A percentile compares a stretch with the other conserved stretches of the same genome.
phyloP scores from a whole-genome alignment of 352 stramenopile species.

The Globisporangium alternatum region DNA sequence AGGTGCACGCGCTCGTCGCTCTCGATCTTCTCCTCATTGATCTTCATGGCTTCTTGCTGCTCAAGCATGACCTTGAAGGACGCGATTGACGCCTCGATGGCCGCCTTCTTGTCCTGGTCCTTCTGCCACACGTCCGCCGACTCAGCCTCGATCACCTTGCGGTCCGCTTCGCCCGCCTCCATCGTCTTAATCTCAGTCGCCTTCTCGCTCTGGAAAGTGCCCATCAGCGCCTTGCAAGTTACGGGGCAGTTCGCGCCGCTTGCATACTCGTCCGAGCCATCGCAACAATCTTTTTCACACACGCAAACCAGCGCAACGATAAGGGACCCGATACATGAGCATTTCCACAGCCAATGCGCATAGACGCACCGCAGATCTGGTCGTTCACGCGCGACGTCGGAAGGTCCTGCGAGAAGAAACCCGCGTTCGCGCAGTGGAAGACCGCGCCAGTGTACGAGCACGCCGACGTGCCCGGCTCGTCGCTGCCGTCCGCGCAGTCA shows the following conservation, averaged over 20 bases:
- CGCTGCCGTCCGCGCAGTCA: conserved; percentile 89
- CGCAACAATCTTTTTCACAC: conserved; percentile 64
- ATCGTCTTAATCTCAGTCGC: conserved; percentile 68
- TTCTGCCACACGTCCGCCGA: conserved; percentile 34
- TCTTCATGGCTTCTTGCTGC: conserved; percentile 35
- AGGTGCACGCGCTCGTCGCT: conserved; percentile 44
- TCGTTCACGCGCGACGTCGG: conserved; percentile 74
- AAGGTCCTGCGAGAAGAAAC: conserved; percentile 63
- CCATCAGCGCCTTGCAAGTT: conserved; percentile 41
- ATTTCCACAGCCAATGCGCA: neutral
- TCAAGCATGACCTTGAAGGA: conserved; percentile 37
- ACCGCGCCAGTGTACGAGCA: conserved; percentile 57
- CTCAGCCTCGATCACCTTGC: conserved; percentile 28
- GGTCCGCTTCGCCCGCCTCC: conserved; percentile 56
- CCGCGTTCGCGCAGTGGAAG: conserved; percentile 75
- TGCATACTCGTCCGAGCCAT: conserved; percentile 82
- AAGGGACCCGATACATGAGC: neutral
- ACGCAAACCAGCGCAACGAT: neutral
- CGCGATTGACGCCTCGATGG: conserved; percentile 25
- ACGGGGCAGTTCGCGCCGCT: conserved; percentile 42
- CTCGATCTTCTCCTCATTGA: conserved; percentile 46
- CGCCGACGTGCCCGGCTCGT: conserved; percentile 87
- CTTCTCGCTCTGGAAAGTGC: conserved; percentile 43
- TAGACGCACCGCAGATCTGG: conserved; percentile 55
- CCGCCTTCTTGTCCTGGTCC: conserved; percentile 27